Base-by-base conservation (phyloP, 2,329 filamentous ascomycete species). In the Didymellaceae sp. region DNA sequence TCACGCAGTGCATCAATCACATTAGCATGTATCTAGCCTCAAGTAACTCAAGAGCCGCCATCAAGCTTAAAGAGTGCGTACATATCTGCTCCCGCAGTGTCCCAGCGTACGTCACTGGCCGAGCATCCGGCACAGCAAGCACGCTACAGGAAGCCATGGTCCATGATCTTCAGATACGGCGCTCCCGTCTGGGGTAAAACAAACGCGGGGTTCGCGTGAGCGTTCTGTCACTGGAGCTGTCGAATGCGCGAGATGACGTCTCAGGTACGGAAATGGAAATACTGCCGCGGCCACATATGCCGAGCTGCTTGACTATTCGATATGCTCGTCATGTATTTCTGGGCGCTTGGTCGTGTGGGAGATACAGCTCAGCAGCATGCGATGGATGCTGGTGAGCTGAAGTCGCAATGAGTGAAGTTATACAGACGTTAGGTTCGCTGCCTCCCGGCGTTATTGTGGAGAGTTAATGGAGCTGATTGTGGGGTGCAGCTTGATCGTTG, bases 221-320 rank as follows among this genome's bases (percentile, higher is more conserved):
- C 18, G 35, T 51, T 40, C 40, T 39, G 33, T 50, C 34, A 50
- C 46, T 44, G 46, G 38, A 45, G 41, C 47, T 45, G 28, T 41
- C 35, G 25, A 41, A 18, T 35, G 35, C 35, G 35, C 35, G 17
- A 45, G 22, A 51, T 51, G 47, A 51, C 41, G 41, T 51, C 47
- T 34, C 17, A 10, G 8, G 13, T 18, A 45, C 41, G 31, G 30
- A 40, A 25, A 16, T 28, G 34, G 47, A 14, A 31, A 14, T 17
- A 37, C 16, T 30, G 14, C 47, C 35, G 47, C 11, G 14, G 28
- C 24, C 14, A 35, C 26, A 39, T 28, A 30, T 34, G 25, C 40
- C 40, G 41, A 45, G 40, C 24, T 24, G 24, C 35, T 21, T 35
- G 24, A 41, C 33, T 10, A 34, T 21, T 22, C 13, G 21, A 22